Evolutionary conservation across 805 yeast genomes (phyloP).

Genomic region (Diddensiella santjacobensis): DNA sequence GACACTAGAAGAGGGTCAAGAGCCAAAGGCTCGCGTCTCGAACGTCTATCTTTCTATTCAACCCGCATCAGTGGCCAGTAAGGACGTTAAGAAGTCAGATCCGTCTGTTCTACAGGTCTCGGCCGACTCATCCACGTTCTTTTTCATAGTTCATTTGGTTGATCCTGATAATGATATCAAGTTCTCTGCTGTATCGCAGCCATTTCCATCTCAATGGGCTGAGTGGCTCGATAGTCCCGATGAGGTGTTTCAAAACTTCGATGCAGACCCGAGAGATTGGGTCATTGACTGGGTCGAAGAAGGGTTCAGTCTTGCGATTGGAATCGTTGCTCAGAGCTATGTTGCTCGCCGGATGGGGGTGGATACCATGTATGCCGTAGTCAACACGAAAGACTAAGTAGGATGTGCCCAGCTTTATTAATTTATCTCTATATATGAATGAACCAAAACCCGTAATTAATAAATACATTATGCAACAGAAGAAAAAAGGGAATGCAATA

Average conservation of each 20-base stretch:
- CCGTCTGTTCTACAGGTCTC: slow-evolving; percentile 29
- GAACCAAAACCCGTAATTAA: neutral
- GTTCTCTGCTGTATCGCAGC: slow-evolving; percentile 75
- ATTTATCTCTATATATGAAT: neutral
- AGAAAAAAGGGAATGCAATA: neutral
- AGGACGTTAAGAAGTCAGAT: neutral
- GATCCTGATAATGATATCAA: slow-evolving; percentile 78
- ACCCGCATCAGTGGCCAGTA: slow-evolving; percentile 46
- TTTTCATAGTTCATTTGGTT: slow-evolving; percentile 68
- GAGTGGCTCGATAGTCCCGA: slow-evolving; percentile 68
- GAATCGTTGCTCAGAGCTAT: slow-evolving; percentile 85
- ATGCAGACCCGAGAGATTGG: slow-evolving; percentile 78
- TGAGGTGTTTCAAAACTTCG: slow-evolving; percentile 39
- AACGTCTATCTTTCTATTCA: slow-evolving; percentile 69
- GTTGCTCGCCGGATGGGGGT: slow-evolving; percentile 86
- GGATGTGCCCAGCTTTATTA: neutral
- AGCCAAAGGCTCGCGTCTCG: slow-evolving; percentile 39
- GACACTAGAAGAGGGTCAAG: slow-evolving; percentile 7
- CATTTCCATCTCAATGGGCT: slow-evolving; percentile 88
- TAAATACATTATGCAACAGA: neutral
- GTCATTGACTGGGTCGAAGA: slow-evolving; percentile 73
- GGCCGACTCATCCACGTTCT: slow-evolving; percentile 48
- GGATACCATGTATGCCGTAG: slow-evolving; percentile 18
- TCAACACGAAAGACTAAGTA: slow-evolving; percentile 3
- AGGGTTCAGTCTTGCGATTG: slow-evolving; percentile 75